phyloP scores from a whole-genome alignment of 148 eudicot species.

The Cornus suecica region DNA sequence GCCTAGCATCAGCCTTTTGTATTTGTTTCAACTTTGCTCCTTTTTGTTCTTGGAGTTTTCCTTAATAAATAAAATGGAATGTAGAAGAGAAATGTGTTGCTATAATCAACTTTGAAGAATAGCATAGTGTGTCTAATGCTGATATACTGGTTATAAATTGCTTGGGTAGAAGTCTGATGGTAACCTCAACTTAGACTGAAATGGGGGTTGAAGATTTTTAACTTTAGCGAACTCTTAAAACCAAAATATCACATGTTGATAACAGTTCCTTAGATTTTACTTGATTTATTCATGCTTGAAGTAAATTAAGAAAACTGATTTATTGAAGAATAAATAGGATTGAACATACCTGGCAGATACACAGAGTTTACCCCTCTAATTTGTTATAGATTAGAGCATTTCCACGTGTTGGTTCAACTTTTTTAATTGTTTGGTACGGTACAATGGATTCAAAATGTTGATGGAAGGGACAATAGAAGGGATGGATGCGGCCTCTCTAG shows the following conservation, averaged over 20 bases:
- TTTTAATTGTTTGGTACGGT: neutral
- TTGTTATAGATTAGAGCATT: too few relatives aligned
- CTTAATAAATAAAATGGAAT: neutral
- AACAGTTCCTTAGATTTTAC: neutral
- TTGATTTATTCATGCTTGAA: neutral
- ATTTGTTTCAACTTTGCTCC: neutral
- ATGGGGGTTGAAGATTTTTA: too few relatives aligned
- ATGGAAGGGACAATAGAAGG: too few relatives aligned
- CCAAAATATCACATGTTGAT: too few relatives aligned
- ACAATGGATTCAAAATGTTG: too few relatives aligned
- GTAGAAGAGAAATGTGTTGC: neutral
- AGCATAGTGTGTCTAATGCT: neutral
- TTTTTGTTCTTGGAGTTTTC: neutral
- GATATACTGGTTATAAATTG: neutral
- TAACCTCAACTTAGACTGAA: too few relatives aligned
- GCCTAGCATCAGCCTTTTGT: too few relatives aligned
- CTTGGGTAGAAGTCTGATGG: neutral
- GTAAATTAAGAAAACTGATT: neutral
- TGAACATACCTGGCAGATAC: neutral
- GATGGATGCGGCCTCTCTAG: too few relatives aligned
- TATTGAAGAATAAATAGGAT: neutral
- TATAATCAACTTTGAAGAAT: neutral
- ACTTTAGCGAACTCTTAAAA: too few relatives aligned
- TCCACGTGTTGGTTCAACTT: slow-evolving; percentile 6
- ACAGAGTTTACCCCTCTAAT: too few relatives aligned